These are phyloP conservation scores for Cornus suecica DNA, from an alignment of 148 eudicot genomes.

Conservation along the genomic window DNA sequence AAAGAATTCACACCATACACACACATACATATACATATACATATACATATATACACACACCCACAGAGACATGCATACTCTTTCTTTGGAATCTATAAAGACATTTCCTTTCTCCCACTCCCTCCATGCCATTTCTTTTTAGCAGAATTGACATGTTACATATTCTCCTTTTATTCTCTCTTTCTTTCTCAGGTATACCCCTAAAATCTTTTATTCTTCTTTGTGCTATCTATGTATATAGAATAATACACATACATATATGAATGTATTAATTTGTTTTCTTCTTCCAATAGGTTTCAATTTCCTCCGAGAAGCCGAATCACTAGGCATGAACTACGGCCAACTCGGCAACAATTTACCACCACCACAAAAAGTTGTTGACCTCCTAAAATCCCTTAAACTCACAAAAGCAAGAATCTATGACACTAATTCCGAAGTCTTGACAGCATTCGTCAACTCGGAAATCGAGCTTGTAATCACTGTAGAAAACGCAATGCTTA, in stretches of 20 bases:
- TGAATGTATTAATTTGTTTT: neutral
- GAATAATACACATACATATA: too few relatives aligned
- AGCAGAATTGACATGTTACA: slow-evolving; percentile 14
- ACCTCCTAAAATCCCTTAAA: slow-evolving; percentile 37
- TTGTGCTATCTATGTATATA: too few relatives aligned
- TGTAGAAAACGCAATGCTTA: slow-evolving; percentile 55
- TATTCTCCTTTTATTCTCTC: slow-evolving; percentile 20
- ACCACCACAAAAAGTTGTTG: slow-evolving; percentile 48
- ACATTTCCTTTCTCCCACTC: slow-evolving; percentile 11
- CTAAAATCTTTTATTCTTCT: neutral
- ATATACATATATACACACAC: neutral
- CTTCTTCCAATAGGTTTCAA: neutral
- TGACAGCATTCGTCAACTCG: slow-evolving; percentile 62
- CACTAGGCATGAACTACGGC: slow-evolving; percentile 77
- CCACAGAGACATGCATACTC: neutral
- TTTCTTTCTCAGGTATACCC: slow-evolving; percentile 34
- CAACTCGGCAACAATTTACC: slow-evolving; percentile 71
- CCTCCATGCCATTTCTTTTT: slow-evolving; percentile 16
- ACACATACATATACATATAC: slow-evolving; percentile 14
- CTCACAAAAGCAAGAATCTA: slow-evolving; percentile 68
- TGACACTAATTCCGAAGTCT: slow-evolving; percentile 69
- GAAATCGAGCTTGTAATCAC: slow-evolving; percentile 65
- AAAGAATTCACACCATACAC: slow-evolving; percentile 32
- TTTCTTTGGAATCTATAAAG: neutral
- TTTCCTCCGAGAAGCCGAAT: slow-evolving; percentile 23